phyloP scores from a whole-genome alignment of 2,329 filamentous ascomycete genomes.

The Fusarium cicatricum region DNA sequence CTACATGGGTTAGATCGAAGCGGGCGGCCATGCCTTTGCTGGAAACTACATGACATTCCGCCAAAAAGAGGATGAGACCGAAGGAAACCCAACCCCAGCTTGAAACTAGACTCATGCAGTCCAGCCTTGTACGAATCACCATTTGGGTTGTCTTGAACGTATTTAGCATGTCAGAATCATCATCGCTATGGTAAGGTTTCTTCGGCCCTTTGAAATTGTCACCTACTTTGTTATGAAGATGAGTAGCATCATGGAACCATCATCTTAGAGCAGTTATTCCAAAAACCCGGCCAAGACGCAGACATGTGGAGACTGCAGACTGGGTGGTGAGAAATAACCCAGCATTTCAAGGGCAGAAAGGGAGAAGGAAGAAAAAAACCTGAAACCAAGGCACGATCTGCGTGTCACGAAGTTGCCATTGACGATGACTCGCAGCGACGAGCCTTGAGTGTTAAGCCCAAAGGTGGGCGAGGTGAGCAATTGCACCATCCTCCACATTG shows the following conservation, averaged over 20 bases:
- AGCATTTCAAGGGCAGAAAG: constrained; percentile 3
- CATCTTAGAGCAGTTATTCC: constrained; percentile 11
- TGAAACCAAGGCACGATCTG: constrained; percentile 39
- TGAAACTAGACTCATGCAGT: constrained; percentile 22
- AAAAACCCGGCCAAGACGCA: neutral
- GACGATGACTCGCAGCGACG: constrained; percentile 40
- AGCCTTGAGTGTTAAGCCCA: constrained; percentile 12
- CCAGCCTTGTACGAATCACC: constrained; percentile 19
- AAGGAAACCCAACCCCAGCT: constrained; percentile 7
- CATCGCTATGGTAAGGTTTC: constrained; percentile 2
- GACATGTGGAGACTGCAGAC: constrained; percentile 5
- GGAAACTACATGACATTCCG: constrained; percentile 32
- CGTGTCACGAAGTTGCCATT: constrained; percentile 37
- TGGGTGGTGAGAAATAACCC: neutral
- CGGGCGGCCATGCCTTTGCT: neutral
- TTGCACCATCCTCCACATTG: constrained; percentile 34
- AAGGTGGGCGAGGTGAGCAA: constrained; percentile 35
- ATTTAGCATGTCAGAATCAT: constrained; percentile 13
- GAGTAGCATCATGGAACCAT: constrained; percentile 23
- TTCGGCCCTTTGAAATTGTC: constrained; percentile 10
- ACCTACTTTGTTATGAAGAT: constrained; percentile 5
- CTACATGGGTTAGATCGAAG: constrained; percentile 9
- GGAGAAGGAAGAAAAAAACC: constrained; percentile 22
- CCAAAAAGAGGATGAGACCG: constrained; percentile 2
- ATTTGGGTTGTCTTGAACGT: constrained; percentile 7